Base-by-base conservation (phyloP, 2,329 filamentous ascomycete species). In the Teratosphaeria destructans region DNA sequence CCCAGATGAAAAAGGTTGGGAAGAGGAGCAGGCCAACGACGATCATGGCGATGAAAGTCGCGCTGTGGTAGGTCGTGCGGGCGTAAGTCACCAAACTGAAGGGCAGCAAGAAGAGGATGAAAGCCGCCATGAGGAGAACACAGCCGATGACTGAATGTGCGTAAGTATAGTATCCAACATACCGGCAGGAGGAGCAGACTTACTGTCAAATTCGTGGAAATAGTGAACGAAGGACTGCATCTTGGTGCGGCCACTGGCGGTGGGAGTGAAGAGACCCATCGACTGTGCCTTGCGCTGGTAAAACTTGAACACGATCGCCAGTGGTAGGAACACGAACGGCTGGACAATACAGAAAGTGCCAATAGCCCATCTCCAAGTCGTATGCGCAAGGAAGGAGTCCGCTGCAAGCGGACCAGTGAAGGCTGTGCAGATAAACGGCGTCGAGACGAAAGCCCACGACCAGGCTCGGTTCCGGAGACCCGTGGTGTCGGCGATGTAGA, bases 81-180 rank as follows among this genome's bases (percentile, higher is more conserved):
- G 68, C 69, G 59, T 72, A 74, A 14, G 58, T 67, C 57, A 65
- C 66, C 23, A 90, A 77, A 16, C 78, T 85, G 70, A 91, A 84
- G 0, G 87, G 85, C 7, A 91, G 79, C n/a, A 90, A 75, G 67
- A 90, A 83, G 11, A 89, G 73, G 0, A 81, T 77, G 64, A 73
- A 81, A 1, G 84, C 86, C 1, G 74, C 65, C 27, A 63, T 64
- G 29, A 72, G 63, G 5, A 72, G 58, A 58, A 70, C 54, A 39
- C 64, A 61, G 43, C 70, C 68, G 32, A 68, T 49, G 53, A 70
- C 60, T 65, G 32, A 11, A n/a, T 26, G 49, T 26, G 55, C 54
- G 61, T 59, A 14, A 62, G 55, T 19, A 57, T 34, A 26, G 8
- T 32, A 16, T 27, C 27, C 19, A 10, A 54, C 3, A 32, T 11